phyloP scores from a whole-genome alignment of 192 early-diverging fungal species.

The Chytriomyces hyalinus region DNA sequence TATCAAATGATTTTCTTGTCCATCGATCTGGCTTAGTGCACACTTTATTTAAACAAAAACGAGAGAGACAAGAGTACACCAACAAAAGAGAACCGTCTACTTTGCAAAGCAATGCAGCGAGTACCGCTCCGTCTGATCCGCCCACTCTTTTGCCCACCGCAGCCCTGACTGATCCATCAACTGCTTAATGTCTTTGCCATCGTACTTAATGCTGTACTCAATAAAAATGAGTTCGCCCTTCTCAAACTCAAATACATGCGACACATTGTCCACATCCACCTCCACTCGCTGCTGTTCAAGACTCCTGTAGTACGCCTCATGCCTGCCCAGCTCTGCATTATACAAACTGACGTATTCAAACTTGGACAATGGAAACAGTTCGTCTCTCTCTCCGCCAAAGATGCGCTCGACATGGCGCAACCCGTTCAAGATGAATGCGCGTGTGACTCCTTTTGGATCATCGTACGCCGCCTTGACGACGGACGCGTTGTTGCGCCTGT shows the following conservation, averaged over 20 bases:
- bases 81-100: slow-evolving; percentile 37
- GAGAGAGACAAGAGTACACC: not conserved
- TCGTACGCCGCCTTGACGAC: slow-evolving; percentile 83
- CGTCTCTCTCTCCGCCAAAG: slow-evolving; percentile 41
- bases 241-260: slow-evolving; percentile 49
- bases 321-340: slow-evolving; percentile 73
- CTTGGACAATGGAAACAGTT: slow-evolving; percentile 60
- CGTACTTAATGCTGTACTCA: slow-evolving; percentile 90
- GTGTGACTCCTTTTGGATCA: slow-evolving; percentile 75
- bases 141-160: slow-evolving; percentile 46
- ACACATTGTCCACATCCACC: slow-evolving; percentile 42
- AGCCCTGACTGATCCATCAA: slow-evolving; percentile 39
- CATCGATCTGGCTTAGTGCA: no score
- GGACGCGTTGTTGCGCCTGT: slow-evolving; percentile 73
- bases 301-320: slow-evolving; percentile 78
- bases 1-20: no score
- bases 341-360: slow-evolving; percentile 80
- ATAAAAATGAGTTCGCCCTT: slow-evolving; percentile 84
- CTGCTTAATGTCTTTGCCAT: slow-evolving; percentile 53
- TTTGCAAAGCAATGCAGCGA: slow-evolving; percentile 52
- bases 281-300: slow-evolving; percentile 54
- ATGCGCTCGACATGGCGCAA: slow-evolving; percentile 78
- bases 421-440: slow-evolving; percentile 85
- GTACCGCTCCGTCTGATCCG: slow-evolving; percentile 47
- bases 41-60: not conserved